Evolutionary conservation across 305 asterid species (phyloP).

Genomic region (Striga hermonthica): DNA sequence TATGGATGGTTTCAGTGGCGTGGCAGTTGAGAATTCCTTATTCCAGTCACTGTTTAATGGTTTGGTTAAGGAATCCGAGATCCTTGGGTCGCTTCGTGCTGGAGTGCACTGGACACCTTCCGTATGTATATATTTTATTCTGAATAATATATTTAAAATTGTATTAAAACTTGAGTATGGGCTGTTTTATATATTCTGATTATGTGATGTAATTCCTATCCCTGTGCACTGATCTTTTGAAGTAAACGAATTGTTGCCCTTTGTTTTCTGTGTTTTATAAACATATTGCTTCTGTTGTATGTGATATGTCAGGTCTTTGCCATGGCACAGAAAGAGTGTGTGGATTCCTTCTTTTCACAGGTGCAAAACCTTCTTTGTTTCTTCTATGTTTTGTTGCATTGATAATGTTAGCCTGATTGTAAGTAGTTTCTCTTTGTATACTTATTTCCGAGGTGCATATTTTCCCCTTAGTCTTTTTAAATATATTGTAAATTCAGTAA

Average conservation of each 20-base stretch:
- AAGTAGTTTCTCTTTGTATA: not conserved
- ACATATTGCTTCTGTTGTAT: slow-evolving; percentile 28
- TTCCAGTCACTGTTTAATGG: slow-evolving; percentile 92
- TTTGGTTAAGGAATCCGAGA: slow-evolving; percentile 75
- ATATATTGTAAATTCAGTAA: too few species aligned
- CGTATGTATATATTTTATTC: slow-evolving; percentile 47
- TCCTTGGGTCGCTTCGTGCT: slow-evolving; percentile 91
- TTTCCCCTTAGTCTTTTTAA: too few species aligned
- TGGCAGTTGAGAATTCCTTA: slow-evolving; percentile 79
- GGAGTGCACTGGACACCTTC: slow-evolving; percentile 98
- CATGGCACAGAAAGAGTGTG: slow-evolving; percentile 83
- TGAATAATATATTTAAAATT: slow-evolving; percentile 11
- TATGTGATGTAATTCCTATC: not conserved
- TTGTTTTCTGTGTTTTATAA: slow-evolving; percentile 7
- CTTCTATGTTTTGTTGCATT: slow-evolving; percentile 2
- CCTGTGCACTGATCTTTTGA: not conserved
- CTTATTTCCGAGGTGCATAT: too few species aligned
- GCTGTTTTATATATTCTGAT: slow-evolving; percentile 24
- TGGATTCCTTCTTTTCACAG: slow-evolving; percentile 92
- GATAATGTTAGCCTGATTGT: slow-evolving; percentile 11
- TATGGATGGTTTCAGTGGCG: slow-evolving; percentile 81
- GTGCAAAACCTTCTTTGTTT: slow-evolving; percentile 35
- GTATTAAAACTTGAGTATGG: slow-evolving; percentile 20
- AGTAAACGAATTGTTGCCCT: not conserved
- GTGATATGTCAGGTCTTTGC: slow-evolving; percentile 75